Percentiles rank a stretch among this genome's conserved stretches.
Evolutionary conservation across 1,284 basidiomycete species (phyloP).

Genomic region (Xerocomus cyaneibrunnescens): DNA sequence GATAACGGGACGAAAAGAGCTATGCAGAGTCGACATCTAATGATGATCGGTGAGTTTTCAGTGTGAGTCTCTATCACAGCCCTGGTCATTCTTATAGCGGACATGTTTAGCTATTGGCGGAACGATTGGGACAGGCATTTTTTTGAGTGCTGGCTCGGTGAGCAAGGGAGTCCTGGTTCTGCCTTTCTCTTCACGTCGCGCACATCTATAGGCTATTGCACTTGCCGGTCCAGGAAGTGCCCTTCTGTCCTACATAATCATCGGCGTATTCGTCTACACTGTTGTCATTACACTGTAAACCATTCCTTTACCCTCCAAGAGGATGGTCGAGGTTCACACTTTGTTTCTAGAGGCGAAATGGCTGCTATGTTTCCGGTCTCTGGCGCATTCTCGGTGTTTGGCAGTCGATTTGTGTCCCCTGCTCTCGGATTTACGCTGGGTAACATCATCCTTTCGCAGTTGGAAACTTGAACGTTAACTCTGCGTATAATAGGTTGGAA

Average conservation of each 20-base stretch:
- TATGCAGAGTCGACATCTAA: slow-evolving; percentile 42
- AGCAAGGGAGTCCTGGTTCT: slow-evolving; percentile 11
- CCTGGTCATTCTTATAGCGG: neutral
- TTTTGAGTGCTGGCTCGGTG: slow-evolving; percentile 45
- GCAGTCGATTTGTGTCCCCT: slow-evolving; percentile 48
- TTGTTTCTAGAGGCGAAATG: slow-evolving; percentile 41
- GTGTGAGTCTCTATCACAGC: neutral
- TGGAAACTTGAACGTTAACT: neutral
- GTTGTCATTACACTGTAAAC: slow-evolving; percentile 51
- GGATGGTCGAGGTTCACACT: neutral
- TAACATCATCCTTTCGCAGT: slow-evolving; percentile 17
- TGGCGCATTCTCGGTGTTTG: slow-evolving; percentile 52
- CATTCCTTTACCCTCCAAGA: neutral
- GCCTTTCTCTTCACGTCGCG: neutral
- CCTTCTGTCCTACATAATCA: slow-evolving; percentile 48
- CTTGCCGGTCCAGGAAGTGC: slow-evolving; percentile 51
- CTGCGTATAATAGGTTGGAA: slow-evolving; percentile 43
- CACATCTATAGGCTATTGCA: slow-evolving; percentile 37
- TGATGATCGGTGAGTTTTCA: slow-evolving; percentile 42
- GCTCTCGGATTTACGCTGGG: slow-evolving; percentile 54
- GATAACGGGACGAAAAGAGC: slow-evolving; percentile 39
- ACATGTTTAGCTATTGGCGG: slow-evolving; percentile 41
- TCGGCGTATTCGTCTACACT: slow-evolving; percentile 53
- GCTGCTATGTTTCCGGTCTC: slow-evolving; percentile 46
- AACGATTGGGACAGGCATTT: slow-evolving; percentile 47